Evolutionary conservation across 306 rosid species (phyloP), one percentile per base, ranked within the genome.

Genomic region (Sechiopsis laciniata): DNA sequence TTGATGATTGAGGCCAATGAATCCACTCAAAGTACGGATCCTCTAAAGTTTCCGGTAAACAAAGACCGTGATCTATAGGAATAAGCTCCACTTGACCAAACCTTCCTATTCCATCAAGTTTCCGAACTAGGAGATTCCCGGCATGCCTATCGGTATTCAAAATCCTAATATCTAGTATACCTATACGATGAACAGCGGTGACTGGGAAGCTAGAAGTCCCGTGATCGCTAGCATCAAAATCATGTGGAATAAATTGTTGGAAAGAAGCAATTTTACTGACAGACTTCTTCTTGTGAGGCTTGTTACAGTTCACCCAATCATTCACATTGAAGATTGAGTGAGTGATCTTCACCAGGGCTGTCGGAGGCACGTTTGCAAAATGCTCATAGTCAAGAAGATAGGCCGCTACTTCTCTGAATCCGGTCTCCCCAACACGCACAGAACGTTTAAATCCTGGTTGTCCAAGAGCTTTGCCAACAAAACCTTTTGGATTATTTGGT

Each of bases 11-110:
- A 65, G 97, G 99, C 99, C 99, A 95, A 79, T 95, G 99, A 73
- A 95, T 95, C 97, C 99, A 95, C 87, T 95, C 99, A 61, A 95
- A 91, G 65, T 95, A 91, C 0, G 99, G 99, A 60, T 95, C 99
- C 84, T 95, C 99, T 82, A 95, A 82, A 72, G 89, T 80, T 58
- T 95, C 97, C 0, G 99, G 97, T 71, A 95, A 81, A 85, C 96
- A 95, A 67, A 95, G 99, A 58, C 99, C 99, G 22, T 95, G 99
- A 79, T 95, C 99, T 78, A 95, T 95, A 7, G 97, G 99, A 74
- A 95, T 83, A 55, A 95, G 88, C 85, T 91, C 99, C 82, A 91
- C 90, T 83, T 85, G 90, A 77, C 95, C 96, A 82, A 95, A 95
- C 77, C 74, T 79, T 65, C 95, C 95, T 42, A 84, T 83, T 48